These are phyloP conservation scores for Nannizzia gypsea DNA, from an alignment of 2,329 filamentous ascomycete species.

Conservation along the genomic window DNA sequence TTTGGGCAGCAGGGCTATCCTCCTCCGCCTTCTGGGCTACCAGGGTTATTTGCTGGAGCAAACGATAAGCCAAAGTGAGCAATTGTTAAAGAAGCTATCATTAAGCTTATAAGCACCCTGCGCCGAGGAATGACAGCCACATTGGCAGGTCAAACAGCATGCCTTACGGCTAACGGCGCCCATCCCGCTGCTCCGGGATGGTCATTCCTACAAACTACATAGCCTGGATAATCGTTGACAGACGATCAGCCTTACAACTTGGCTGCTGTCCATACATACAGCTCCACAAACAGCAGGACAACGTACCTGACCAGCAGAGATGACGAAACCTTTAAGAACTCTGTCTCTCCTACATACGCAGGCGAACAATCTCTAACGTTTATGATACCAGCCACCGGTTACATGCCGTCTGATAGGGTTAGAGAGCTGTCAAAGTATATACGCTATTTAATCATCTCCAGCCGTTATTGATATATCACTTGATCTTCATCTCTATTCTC, in stretches of 20 bases:
- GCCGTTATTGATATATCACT: neutral
- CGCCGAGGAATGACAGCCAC: no score
- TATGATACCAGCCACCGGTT: neutral
- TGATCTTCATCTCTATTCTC: neutral
- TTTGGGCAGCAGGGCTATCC: conserved; percentile 17
- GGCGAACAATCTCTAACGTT: neutral
- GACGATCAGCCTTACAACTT: no score
- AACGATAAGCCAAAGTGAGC: neutral
- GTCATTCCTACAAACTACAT: no score
- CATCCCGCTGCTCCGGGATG: no score
- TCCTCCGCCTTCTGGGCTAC: conserved; percentile 21
- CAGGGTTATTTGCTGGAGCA: neutral
- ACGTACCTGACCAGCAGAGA: no score
- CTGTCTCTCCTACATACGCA: no score
- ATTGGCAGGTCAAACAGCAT: no score
- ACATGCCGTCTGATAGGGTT: neutral
- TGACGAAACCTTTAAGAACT: no score
- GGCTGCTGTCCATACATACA: no score
- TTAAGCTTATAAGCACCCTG: neutral
- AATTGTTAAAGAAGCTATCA: neutral
- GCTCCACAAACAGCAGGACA: no score
- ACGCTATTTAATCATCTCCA: neutral
- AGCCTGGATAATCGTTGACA: no score
- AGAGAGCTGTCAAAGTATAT: neutral
- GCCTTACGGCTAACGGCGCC: no score